Evolutionary conservation across 371 early-diverging fungal genomes (phyloP), one percentile per base, ranked within the genome.

Genomic region (Lichtheimia corymbifera): DNA sequence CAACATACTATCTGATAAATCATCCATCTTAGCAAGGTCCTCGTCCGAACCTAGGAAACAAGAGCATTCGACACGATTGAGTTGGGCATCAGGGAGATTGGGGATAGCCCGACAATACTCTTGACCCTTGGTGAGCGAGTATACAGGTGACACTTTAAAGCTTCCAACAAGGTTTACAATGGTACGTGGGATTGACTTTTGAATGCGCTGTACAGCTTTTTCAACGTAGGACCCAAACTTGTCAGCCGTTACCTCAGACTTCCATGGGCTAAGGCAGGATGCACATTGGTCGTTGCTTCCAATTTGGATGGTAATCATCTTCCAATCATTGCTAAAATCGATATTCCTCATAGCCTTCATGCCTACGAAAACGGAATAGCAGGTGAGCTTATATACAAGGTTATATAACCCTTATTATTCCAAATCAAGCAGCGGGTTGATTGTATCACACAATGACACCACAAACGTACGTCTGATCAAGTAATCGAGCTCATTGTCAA

Each of bases 221-320:
- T 67, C 66, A 5, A 65, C 53, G 18, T 65, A 57, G 5, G 20
- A 40, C 0, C 57, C 53, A 42, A 57, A 65, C 35, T 65, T 56
- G 3, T 65, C 61, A 15, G 49, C 61, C 4, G 66, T 65, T 6
- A 61, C 66, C 5, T 65, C 53, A 18, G 28, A 44, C 5, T 40
- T 45, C 35, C 28, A 24, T n/a, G 53, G 50, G 14, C 24, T 40
- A 12, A 49, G 27, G 22, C 66, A 71, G 13, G 57, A 54, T 22
- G 53, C 62, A 17, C 56, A 70, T 47, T 67, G 65, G 35, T 65
- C 66, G 25, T 65, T 65, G 52, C 73, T 72, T 13, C 75, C 78
- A 27, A 74, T 74, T 60, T 74, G 75, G 18, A 77, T 74, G 22
- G 68, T 77, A 30, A 77, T 72, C 65, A 77, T 55, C 17, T 78